phyloP scores from a whole-genome alignment of 371 early-diverging fungal genomes.

The Chytridium lagenaria region DNA sequence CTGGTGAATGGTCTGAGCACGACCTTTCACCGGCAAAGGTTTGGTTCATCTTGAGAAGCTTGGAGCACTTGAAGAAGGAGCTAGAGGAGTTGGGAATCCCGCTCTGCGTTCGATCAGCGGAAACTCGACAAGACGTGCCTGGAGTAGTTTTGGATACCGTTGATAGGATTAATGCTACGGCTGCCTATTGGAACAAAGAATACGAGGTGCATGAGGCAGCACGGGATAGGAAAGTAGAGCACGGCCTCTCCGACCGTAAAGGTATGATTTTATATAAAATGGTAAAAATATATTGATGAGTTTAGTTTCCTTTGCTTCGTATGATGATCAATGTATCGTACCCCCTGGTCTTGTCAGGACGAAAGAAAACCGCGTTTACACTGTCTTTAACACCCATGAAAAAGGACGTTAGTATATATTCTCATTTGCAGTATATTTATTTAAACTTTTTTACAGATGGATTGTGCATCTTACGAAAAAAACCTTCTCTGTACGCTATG shows the following conservation, averaged over 20 bases:
- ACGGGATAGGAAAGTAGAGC: conserved; percentile 44
- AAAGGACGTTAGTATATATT: conserved; percentile 30
- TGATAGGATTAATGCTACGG: conserved; percentile 23
- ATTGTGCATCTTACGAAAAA: conserved; percentile 23
- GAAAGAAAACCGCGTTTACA: conserved; percentile 38
- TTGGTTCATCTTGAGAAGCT: conserved; percentile 62
- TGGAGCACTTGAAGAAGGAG: conserved; percentile 42
- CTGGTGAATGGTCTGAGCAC: conserved; percentile 61
- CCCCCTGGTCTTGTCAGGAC: conserved; percentile 53
- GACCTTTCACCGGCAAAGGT: conserved; percentile 60
- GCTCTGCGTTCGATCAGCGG: conserved; percentile 48
- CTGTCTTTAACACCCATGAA: conserved; percentile 57
- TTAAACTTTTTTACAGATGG: conserved; percentile 17
- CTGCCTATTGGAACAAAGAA: conserved; percentile 55
- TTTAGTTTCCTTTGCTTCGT: conserved; percentile 15
- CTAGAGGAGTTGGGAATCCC: conserved; percentile 58
- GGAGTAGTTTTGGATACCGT: conserved; percentile 31
- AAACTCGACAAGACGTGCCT: conserved; percentile 35
- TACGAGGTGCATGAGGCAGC: conserved; percentile 55
- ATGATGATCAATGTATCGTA: conserved; percentile 64
- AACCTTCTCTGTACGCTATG: conserved; percentile 10
- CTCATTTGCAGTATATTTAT: background rate
- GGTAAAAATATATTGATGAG: background rate
- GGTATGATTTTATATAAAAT: background rate
- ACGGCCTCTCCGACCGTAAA: conserved; percentile 3